phyloP scores from a whole-genome alignment of 352 stramenopile genomes.

The Globisporangium canariense region DNA sequence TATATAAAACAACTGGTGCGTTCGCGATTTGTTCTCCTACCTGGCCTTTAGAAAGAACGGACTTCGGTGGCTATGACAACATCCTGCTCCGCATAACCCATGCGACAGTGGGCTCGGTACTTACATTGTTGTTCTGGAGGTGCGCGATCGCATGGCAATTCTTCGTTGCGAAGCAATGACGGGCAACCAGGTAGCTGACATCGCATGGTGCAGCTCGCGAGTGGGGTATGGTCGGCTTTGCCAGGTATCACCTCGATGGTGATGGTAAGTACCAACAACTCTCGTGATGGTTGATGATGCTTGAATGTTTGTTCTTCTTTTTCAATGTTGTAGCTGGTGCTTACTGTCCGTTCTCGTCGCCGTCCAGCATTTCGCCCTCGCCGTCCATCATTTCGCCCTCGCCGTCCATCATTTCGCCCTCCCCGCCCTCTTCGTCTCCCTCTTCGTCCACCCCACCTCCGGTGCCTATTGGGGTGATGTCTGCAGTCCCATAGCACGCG shows the following conservation, averaged over 20 bases:
- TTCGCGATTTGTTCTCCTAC: neutral
- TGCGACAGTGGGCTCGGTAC: neutral
- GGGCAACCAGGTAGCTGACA: neutral
- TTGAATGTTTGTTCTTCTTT: neutral
- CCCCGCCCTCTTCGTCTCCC: constrained; percentile 20
- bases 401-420: constrained; percentile 21
- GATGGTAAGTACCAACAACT: constrained; percentile 1
- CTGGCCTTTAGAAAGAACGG: neutral
- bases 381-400: constrained; percentile 22
- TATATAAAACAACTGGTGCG: constrained; percentile 6
- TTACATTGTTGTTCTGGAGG: neutral
- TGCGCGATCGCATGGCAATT: neutral
- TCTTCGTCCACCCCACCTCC: constrained; percentile 15
- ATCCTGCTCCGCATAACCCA: neutral
- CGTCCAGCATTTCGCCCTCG: constrained; percentile 22
- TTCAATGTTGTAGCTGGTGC: neutral
- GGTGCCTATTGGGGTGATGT: constrained; percentile 52
- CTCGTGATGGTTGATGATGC: neutral
- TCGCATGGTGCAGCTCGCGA: neutral
- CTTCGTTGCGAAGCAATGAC: no score
- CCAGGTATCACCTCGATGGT: constrained; percentile 1
- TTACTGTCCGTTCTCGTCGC: constrained; percentile 18
- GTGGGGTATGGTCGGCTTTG: neutral
- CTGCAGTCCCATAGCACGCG: constrained; percentile 64
- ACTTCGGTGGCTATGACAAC: neutral